Conservation (phyloP, 1,284 basidiomycete genomes). For the Afroboletus lepidellus region DNA sequence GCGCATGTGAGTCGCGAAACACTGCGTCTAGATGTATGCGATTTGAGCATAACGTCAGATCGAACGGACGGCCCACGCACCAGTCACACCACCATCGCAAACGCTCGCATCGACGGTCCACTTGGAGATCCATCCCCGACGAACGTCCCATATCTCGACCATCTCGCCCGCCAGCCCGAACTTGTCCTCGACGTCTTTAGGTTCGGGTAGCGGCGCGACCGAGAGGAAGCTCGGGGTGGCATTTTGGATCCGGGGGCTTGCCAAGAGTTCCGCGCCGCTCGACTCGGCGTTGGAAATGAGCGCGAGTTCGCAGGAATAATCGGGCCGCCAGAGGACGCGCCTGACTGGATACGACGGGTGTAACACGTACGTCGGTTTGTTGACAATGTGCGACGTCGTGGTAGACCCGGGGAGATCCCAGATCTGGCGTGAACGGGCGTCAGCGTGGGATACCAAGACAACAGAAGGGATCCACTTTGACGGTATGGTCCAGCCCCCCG, state of each 20-base stretch:
- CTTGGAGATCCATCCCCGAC: constrained; percentile 79
- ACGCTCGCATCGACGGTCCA: constrained; percentile 68
- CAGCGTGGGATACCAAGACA: neutral
- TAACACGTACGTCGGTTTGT: constrained; percentile 68
- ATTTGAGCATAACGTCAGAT: too few relatives aligned
- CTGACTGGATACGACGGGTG: constrained; percentile 77
- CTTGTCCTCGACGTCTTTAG: constrained; percentile 24
- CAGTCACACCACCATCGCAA: constrained; percentile 68
- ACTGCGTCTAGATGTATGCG: constrained; percentile 50
- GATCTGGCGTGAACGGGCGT: constrained; percentile 42
- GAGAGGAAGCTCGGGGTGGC: constrained; percentile 23
- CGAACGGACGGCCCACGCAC: too few relatives aligned
- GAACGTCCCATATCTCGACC: constrained; percentile 87
- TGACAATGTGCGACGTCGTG: constrained; percentile 50
- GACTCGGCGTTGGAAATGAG: constrained; percentile 68
- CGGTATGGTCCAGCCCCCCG: constrained; percentile 77
- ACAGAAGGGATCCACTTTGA: constrained; percentile 53
- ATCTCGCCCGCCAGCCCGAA: constrained; percentile 46
- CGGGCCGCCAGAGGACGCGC: constrained; percentile 76
- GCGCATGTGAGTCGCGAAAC: constrained; percentile 68
- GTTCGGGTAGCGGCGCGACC: constrained; percentile 2
- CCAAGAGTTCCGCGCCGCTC: constrained; percentile 37
- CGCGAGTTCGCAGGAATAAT: constrained; percentile 77
- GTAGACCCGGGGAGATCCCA: constrained; percentile 70
- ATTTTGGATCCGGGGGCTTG: constrained; percentile 33